phyloP scores from a whole-genome alignment of 176 grass and related monocot genomes.

The Rhynchospora pubera region DNA sequence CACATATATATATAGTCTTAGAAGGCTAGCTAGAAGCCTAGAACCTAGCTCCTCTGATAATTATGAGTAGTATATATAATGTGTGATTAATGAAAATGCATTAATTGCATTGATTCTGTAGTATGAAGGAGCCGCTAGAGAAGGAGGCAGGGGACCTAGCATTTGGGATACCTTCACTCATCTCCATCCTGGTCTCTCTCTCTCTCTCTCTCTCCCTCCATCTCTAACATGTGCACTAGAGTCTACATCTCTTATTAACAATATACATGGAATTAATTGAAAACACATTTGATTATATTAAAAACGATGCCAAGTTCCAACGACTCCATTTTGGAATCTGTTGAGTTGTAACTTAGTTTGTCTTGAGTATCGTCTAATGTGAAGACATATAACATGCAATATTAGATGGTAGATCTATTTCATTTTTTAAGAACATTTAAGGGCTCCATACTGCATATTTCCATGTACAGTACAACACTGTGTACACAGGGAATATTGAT shows the following conservation, averaged over 20 bases:
- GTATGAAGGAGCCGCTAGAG: slow-evolving; percentile 69
- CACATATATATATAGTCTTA: not conserved
- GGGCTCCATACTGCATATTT: too few species aligned
- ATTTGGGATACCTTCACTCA: slow-evolving; percentile 88
- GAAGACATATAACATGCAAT: not conserved
- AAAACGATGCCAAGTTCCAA: too few species aligned
- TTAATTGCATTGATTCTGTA: slow-evolving; percentile 16
- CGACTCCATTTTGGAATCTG: not conserved
- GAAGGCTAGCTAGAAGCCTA: not conserved
- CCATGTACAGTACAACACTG: too few species aligned
- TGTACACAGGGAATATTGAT: too few species aligned
- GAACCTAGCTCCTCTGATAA: not conserved
- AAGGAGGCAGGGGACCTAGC: slow-evolving; percentile 51
- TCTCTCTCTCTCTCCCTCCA: not conserved
- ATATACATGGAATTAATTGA: not conserved
- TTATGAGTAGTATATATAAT: not conserved
- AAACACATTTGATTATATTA: too few species aligned
- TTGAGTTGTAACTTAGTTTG: not conserved
- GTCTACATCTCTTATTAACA: not conserved
- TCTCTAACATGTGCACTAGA: not conserved
- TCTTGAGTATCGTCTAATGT: not conserved
- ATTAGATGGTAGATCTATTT: not conserved
- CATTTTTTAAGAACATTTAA: not conserved
- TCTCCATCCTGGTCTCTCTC: slow-evolving; percentile 49
- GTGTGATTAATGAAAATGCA: not conserved